These are phyloP conservation scores for Amauroascus niger DNA, from an alignment of 2,329 filamentous ascomycete genomes.

Conservation along the genomic window DNA sequence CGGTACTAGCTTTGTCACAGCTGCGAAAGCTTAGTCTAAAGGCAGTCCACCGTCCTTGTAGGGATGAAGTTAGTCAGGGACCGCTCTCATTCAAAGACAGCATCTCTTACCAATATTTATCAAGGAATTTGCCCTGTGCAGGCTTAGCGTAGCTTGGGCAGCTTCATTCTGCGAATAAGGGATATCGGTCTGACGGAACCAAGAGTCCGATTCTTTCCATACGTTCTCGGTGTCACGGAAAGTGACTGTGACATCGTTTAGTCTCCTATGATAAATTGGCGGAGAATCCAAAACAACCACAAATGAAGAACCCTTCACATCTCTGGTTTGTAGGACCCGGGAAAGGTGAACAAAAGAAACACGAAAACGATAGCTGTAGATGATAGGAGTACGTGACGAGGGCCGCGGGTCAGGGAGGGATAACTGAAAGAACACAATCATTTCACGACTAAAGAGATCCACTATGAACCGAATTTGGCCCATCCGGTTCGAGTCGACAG, in stretches of 20 bases:
- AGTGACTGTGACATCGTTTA: slow-evolving; percentile 28
- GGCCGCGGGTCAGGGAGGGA: slow-evolving; percentile 19
- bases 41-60: slow-evolving; percentile 51
- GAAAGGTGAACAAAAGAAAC: slow-evolving; percentile 39
- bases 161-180: slow-evolving; percentile 37
- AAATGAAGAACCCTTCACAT: slow-evolving; percentile 23
- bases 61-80: slow-evolving; percentile 8
- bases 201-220: slow-evolving; percentile 51
- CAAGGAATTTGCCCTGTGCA: slow-evolving; percentile 43
- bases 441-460: slow-evolving; percentile 36
- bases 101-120: slow-evolving; percentile 49
- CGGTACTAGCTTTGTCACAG: slow-evolving; percentile 19
- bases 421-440: slow-evolving; percentile 40
- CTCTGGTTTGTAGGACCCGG: slow-evolving; percentile 29
- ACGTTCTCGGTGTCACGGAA: slow-evolving; percentile 33
- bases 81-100: background rate
- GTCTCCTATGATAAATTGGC: slow-evolving; percentile 38
- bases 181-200: slow-evolving; percentile 57
- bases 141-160: slow-evolving; percentile 32
- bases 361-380: slow-evolving; percentile 33
- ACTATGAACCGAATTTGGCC: slow-evolving; percentile 30
- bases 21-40: slow-evolving; percentile 45
- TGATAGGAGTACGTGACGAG: background rate
- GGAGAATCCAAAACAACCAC: slow-evolving; percentile 36
- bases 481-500: slow-evolving; percentile 23